Percentiles rank a stretch among this genome's conserved stretches.
Conservation (phyloP, 2,329 filamentous ascomycete genomes). For the Sarocladiaceae sp. region DNA sequence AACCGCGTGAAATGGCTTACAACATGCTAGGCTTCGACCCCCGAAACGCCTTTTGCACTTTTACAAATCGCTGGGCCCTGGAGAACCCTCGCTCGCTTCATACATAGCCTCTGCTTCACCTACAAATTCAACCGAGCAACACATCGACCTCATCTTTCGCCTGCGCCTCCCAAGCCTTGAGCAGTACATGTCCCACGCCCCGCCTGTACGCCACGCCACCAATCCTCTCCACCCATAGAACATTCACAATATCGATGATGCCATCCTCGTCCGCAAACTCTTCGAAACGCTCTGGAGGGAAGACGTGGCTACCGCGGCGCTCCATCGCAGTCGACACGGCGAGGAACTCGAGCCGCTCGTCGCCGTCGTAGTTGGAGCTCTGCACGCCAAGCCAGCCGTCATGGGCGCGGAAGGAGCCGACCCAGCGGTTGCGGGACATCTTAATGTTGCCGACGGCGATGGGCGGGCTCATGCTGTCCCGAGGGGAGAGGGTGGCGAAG, state of each 20-base stretch:
- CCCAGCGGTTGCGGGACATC: conserved; percentile 28
- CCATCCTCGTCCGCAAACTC: conserved; percentile 36
- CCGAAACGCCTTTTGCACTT: background rate
- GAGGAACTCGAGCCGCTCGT: conserved; percentile 37
- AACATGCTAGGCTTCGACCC: no score
- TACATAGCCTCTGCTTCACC: background rate
- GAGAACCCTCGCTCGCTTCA: background rate
- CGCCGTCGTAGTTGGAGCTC: conserved; percentile 39
- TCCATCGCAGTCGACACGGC: conserved; percentile 35
- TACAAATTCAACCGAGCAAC: conserved; percentile 28
- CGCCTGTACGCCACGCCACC: conserved; percentile 34
- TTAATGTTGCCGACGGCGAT: conserved; percentile 38
- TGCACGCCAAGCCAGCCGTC: conserved; percentile 39
- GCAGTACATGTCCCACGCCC: conserved; percentile 36
- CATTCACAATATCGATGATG: conserved; percentile 38
- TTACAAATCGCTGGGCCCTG: background rate
- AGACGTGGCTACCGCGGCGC: conserved; percentile 33
- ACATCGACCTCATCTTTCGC: conserved; percentile 33
- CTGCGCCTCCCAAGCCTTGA: conserved; percentile 33
- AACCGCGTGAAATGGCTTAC: no score
- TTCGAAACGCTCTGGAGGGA: conserved; percentile 31
- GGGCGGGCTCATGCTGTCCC: conserved; percentile 30
- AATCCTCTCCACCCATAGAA: conserved; percentile 40
- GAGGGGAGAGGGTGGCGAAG: conserved; percentile 26
- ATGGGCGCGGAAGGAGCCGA: conserved; percentile 37